Evolutionary conservation across 768 basidiomycete species (phyloP).

Genomic region (Boletus subparvulus): DNA sequence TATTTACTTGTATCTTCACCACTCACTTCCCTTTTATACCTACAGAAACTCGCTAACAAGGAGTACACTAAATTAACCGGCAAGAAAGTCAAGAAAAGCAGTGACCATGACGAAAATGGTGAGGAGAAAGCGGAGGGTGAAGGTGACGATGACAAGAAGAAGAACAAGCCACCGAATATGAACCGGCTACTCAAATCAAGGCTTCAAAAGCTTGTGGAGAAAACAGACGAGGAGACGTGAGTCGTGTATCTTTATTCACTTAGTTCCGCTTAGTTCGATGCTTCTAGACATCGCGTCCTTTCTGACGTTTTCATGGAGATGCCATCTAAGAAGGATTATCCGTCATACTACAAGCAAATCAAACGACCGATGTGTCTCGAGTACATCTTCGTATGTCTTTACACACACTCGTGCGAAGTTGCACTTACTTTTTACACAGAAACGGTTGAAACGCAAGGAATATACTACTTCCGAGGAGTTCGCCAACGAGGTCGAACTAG

Average conservation of each 20-base stretch:
- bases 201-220: conserved; percentile 71
- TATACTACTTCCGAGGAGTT: conserved; percentile 70
- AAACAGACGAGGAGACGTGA: conserved; percentile 64
- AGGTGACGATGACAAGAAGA: conserved; percentile 45
- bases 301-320: conserved; percentile 82
- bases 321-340: conserved; percentile 76
- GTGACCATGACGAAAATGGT: conserved; percentile 40
- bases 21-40: conserved; percentile 1
- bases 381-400: conserved; percentile 64
- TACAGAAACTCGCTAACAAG: conserved; percentile 47
- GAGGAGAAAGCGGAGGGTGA: conserved; percentile 43
- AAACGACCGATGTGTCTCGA: conserved; percentile 78
- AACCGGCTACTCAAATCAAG: conserved; percentile 64
- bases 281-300: conserved; percentile 59
- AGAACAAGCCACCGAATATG: conserved; percentile 60
- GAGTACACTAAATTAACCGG: conserved; percentile 49
- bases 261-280: background rate
- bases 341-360: conserved; percentile 77
- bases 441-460: conserved; percentile 77
- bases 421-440: conserved; percentile 44
- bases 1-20: background rate
- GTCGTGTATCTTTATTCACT: conserved; percentile 26
- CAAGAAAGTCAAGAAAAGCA: conserved; percentile 39
- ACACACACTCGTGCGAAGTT: background rate
- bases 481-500: conserved; percentile 82